Percentiles rank a stretch among this genome's conserved stretches.
phyloP scores from a whole-genome alignment of 2,329 filamentous ascomycete species.

The Botryotinia narcissicola region DNA sequence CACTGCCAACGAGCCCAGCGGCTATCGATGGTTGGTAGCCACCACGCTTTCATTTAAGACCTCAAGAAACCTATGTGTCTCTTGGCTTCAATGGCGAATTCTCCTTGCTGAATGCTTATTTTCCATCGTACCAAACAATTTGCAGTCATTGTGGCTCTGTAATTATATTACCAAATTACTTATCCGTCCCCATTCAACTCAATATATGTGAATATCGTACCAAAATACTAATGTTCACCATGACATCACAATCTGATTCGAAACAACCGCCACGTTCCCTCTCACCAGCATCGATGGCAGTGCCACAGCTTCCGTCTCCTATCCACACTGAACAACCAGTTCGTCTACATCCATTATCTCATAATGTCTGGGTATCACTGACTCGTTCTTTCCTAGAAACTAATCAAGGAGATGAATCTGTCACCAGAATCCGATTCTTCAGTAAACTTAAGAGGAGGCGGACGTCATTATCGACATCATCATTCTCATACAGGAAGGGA shows the following conservation, averaged over 20 bases:
- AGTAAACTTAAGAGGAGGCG: not conserved
- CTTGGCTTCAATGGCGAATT: not conserved
- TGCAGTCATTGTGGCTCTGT: not conserved
- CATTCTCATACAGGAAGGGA: not conserved
- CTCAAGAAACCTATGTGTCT: not conserved
- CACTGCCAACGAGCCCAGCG: slow-evolving; percentile 5
- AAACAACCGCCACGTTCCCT: not conserved
- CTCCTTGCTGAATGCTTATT: not conserved
- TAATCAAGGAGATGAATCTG: not conserved
- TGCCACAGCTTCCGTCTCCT: not conserved
- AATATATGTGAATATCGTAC: not conserved
- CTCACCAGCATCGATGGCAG: not conserved
- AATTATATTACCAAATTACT: not conserved
- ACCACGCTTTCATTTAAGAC: not conserved
- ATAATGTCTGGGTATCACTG: not conserved
- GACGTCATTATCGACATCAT: not conserved
- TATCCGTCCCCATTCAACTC: not conserved
- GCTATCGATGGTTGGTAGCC: not conserved
- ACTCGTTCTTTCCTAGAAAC: not conserved
- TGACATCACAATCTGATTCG: not conserved
- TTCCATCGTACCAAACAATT: not conserved
- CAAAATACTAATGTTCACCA: not conserved
- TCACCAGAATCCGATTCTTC: not conserved
- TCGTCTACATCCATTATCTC: not conserved
- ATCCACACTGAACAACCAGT: not conserved